Base-by-base conservation (phyloP, 495 filamentous ascomycete genomes). In the Apodospora peruviana region DNA sequence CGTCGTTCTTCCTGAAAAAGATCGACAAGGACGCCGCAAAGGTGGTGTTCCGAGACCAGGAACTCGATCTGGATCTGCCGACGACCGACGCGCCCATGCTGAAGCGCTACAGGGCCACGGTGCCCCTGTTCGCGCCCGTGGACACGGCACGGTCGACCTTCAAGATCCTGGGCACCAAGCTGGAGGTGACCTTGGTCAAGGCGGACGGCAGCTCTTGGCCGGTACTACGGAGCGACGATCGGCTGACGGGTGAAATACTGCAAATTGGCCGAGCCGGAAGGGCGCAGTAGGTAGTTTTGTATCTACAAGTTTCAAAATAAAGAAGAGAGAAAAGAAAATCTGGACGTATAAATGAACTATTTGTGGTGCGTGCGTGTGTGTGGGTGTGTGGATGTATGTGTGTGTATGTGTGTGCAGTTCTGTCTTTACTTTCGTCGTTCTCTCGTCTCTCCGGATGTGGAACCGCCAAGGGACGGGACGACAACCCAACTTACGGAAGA, bases 1-100 rank as follows among this genome's bases (percentile, higher is more conserved):
- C 88, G 7, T 93, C 88, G 16, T 82, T 96, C 47, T 98, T 93
- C 71, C 78, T 96, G 27, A 98, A 97, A 76, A 98, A 95, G 72
- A 95, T 98, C 57, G 83, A 95, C 61, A 93, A 90, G 68, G 77
- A 80, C 16, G 77, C 68, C 5, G 86, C 90, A 32, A 81, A 72
- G 49, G 79, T 97, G 9, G 68, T 76, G 12, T 90, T 97, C 62
- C 56, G 71, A 32, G 37, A 66, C 0, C 73, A 74, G 32, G 64
- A 74, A 3, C 63, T 96, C 40, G 69, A 73, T 8, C 73, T 98
- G 14, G 89, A 97, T 60, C 78, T 97, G 17, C 81, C 79, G 12
- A 98, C 95, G 27, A 78, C 79, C 18, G 91, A 94, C 59, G 76
- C 79, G 45, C 71, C 71, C 4, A 32, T 55, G 16, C 74, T 75